These are phyloP conservation scores for Vickermania ingenoplastis DNA, from an alignment of 208 protist species.

Conservation along the genomic window DNA sequence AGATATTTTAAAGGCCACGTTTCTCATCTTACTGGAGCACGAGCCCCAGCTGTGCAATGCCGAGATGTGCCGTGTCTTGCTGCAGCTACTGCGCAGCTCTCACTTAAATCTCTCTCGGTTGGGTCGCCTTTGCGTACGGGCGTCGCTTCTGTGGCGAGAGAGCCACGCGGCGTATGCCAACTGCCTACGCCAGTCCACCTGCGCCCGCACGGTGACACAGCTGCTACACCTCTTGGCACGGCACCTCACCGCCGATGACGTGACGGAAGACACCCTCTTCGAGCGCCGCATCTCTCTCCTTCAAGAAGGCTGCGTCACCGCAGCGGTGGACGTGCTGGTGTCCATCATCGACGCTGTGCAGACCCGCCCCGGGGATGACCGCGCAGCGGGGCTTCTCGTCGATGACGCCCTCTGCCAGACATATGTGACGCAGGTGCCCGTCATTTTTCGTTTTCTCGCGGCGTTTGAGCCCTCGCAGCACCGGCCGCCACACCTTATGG, in stretches of 20 bases:
- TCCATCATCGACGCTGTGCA: slow-evolving; percentile 8
- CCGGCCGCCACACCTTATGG: slow-evolving; percentile 28
- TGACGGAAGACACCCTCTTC: slow-evolving; percentile 19
- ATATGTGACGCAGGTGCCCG: slow-evolving; percentile 45
- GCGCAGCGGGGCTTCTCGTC: background rate
- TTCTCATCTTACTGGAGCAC: slow-evolving; percentile 29
- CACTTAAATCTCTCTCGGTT: slow-evolving; percentile 35
- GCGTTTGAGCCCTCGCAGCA: slow-evolving; percentile 53
- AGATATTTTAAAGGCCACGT: background rate
- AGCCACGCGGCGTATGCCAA: slow-evolving; percentile 42
- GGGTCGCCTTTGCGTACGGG: slow-evolving; percentile 40
- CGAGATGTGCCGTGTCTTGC: slow-evolving; percentile 23
- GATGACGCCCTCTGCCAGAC: slow-evolving; percentile 17
- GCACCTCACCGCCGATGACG: slow-evolving; percentile 15
- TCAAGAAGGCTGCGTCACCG: slow-evolving; percentile 42
- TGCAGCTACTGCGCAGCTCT: slow-evolving; percentile 29
- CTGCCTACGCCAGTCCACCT: slow-evolving; percentile 22
- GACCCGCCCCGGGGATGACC: background rate
- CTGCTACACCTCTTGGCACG: slow-evolving; percentile 34
- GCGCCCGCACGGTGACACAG: slow-evolving; percentile 21
- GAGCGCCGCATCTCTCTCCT: slow-evolving; percentile 61
- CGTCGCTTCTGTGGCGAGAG: slow-evolving; percentile 39
- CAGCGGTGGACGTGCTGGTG: slow-evolving; percentile 34
- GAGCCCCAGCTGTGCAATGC: slow-evolving; percentile 18
- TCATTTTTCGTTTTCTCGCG: slow-evolving; percentile 63